Percentiles rank a stretch among this genome's conserved stretches.
These are phyloP conservation scores for Remersonia thermophila DNA, from an alignment of 2,329 filamentous ascomycete genomes.

Conservation along the genomic window DNA sequence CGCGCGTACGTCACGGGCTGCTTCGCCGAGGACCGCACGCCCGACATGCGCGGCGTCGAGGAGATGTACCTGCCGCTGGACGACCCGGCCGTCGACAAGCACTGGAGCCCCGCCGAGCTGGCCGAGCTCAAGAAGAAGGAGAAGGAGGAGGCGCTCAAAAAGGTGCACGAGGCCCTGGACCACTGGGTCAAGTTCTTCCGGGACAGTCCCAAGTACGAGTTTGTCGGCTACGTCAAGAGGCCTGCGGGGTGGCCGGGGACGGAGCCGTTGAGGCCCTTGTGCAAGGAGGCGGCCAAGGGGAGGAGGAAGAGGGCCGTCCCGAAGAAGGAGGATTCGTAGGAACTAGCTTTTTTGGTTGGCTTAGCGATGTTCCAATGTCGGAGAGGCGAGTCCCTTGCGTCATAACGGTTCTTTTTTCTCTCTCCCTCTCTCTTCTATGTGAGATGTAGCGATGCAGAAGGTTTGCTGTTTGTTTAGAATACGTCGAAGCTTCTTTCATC, in stretches of 20 bases:
- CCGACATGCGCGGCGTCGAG: conserved; percentile 79
- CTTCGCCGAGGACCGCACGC: conserved; percentile 72
- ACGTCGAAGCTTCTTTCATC: too few relatives aligned
- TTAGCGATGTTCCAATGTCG: neutral
- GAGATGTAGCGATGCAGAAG: too few relatives aligned
- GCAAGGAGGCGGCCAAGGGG: conserved; percentile 53
- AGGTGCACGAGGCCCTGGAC: conserved; percentile 54
- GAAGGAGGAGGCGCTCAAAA: conserved; percentile 46
- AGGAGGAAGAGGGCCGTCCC: conserved; percentile 46
- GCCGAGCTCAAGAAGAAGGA: conserved; percentile 48
- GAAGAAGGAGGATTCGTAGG: conserved; percentile 25
- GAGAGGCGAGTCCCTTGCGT: conserved; percentile 9
- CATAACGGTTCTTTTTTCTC: neutral
- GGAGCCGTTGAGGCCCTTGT: conserved; percentile 51
- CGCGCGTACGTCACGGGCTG: conserved; percentile 88
- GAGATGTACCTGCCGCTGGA: conserved; percentile 64
- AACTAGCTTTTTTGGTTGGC: too few relatives aligned
- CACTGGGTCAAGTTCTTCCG: conserved; percentile 80
- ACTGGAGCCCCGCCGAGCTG: conserved; percentile 44
- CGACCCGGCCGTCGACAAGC: conserved; percentile 47
- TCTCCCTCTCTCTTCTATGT: too few relatives aligned
- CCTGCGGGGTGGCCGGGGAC: conserved; percentile 50
- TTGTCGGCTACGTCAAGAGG: conserved; percentile 62
- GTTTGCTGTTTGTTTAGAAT: too few relatives aligned
- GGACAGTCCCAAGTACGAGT: conserved; percentile 67